Conservation (phyloP, 257 asterid species). For the Fraxinus quadrangulata region DNA sequence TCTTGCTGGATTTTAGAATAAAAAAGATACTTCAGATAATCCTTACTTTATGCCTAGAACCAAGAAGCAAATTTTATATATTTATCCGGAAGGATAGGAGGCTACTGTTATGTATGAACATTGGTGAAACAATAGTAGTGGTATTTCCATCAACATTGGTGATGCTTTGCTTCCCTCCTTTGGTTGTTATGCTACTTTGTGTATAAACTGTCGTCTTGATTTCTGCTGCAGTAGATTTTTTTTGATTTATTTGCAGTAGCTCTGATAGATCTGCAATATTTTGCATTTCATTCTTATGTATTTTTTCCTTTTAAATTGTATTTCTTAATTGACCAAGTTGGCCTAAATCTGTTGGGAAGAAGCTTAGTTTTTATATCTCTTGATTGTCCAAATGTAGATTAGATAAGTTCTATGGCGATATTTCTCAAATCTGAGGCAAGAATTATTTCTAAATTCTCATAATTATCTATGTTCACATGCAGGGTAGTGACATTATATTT, state of each 20-base stretch:
- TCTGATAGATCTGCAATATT: conserved; percentile 5
- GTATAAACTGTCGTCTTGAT: not conserved
- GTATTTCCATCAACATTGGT: not conserved
- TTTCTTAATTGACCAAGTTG: not conserved
- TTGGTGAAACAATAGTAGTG: not conserved
- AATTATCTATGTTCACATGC: conserved; percentile 33
- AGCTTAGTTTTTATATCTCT: not conserved
- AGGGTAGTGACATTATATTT: conserved; percentile 57
- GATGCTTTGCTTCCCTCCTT: conserved; percentile 1
- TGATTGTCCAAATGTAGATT: not conserved
- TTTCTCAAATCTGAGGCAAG: not conserved
- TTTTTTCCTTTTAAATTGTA: not conserved
- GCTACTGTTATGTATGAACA: not conserved
- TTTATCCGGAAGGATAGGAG: not conserved
- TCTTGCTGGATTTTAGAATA: not conserved
- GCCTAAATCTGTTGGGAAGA: not conserved
- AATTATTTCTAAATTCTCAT: conserved; percentile 12
- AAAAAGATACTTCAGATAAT: not conserved
- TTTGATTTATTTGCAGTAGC: not conserved
- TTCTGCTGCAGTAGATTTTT: not conserved
- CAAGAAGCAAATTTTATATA: not conserved
- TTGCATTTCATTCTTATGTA: not conserved
- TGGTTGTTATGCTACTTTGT: not conserved
- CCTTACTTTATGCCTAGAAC: not conserved
- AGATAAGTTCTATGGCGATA: not conserved